Conservation (phyloP, 371 early-diverging fungal genomes). For the Furculomyces boomerangus region DNA sequence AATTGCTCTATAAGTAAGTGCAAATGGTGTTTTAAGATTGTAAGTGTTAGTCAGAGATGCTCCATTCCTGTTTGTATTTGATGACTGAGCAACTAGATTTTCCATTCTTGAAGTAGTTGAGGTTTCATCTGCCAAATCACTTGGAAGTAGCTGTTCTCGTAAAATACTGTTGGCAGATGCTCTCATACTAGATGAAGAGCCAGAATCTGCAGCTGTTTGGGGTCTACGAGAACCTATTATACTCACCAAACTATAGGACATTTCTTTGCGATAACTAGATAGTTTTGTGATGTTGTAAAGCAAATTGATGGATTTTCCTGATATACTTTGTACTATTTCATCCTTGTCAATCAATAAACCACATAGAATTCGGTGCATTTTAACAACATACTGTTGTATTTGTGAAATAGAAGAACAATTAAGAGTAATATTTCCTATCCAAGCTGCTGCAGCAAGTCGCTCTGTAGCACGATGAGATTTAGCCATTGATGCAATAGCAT, state of each 20-base stretch:
- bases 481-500: not conserved
- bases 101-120: no score
- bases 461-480: not conserved
- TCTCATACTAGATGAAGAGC: no score
- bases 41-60: not conserved
- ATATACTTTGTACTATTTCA: not conserved
- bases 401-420: not conserved
- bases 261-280: not conserved
- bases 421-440: not conserved
- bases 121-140: no score
- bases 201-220: not conserved
- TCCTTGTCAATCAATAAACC: not conserved
- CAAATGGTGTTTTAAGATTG: not conserved
- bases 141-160: not conserved
- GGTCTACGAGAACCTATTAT: not conserved
- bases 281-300: not conserved
- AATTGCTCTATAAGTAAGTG: constrained; percentile 56
- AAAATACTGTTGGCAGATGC: no score
- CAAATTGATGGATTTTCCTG: not conserved
- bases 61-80: not conserved
- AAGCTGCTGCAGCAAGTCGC: constrained; percentile 1
- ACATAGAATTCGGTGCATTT: not conserved
- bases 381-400: not conserved
- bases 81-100: no score
- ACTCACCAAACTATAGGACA: not conserved